Evolutionary conservation across 179 eudicot species (phyloP).

Genomic region (Patellifolia procumbens): DNA sequence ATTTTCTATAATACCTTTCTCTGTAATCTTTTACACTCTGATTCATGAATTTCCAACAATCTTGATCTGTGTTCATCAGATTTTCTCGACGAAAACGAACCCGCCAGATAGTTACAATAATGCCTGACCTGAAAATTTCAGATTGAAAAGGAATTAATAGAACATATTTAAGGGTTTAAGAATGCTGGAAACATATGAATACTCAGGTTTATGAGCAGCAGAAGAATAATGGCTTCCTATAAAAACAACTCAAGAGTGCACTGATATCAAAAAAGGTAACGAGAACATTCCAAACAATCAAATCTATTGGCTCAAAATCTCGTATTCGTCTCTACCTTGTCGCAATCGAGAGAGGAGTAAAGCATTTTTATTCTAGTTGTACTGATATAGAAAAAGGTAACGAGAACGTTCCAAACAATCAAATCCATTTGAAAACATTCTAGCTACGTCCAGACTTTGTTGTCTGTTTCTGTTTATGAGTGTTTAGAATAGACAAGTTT

Average conservation of each 20-base stretch:
- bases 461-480: no score
- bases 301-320: no score
- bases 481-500: no score
- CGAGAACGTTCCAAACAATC: no score
- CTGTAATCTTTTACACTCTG: conserved; percentile 53
- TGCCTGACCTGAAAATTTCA: conserved; percentile 61
- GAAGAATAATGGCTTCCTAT: background rate
- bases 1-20: conserved; percentile 45
- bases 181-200: background rate
- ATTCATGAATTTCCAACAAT: conserved; percentile 50
- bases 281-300: no score
- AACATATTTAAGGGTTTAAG: background rate
- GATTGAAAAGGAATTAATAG: background rate
- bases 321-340: no score
- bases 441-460: no score
- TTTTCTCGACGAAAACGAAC: conserved; percentile 46
- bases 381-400: no score
- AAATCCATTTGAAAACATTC: no score
- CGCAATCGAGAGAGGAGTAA: no score
- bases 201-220: background rate
- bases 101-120: conserved; percentile 63
- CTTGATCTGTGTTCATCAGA: conserved; percentile 41
- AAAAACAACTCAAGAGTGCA: background rate
- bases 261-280: no score
- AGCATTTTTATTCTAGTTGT: no score